These are phyloP conservation scores for Botryobasidium botryosum DNA, from an alignment of 768 basidiomycete genomes.

Conservation along the genomic window DNA sequence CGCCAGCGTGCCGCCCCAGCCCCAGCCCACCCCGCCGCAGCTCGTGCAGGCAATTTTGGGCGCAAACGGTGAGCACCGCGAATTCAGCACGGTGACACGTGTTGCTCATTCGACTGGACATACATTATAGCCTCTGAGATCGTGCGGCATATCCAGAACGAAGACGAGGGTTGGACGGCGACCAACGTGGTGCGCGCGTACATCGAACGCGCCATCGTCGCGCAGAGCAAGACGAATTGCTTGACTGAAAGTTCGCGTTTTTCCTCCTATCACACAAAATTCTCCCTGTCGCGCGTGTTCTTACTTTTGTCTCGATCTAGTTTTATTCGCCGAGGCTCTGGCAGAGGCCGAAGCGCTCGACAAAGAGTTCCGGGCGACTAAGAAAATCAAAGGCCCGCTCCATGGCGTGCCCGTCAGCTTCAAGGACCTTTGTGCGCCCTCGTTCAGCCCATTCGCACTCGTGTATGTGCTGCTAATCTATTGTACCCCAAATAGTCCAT, in stretches of 20 bases:
- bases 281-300: neutral
- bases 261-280: neutral
- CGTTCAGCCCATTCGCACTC: neutral
- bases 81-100: too few species aligned
- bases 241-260: constrained; percentile 48
- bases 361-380: constrained; percentile 39
- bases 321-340: constrained; percentile 53
- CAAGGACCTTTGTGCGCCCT: constrained; percentile 47
- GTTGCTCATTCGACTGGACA: too few species aligned
- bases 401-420: constrained; percentile 71
- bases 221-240: constrained; percentile 54
- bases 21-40: too few species aligned
- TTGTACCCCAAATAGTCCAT: constrained; percentile 30
- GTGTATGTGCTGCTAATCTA: constrained; percentile 1
- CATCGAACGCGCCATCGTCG: constrained; percentile 31
- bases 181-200: constrained; percentile 29
- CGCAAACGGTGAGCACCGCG: too few species aligned
- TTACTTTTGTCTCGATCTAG: constrained; percentile 22
- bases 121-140: constrained; percentile 13
- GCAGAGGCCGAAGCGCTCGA: constrained; percentile 49
- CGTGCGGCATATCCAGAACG: constrained; percentile 13
- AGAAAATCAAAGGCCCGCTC: constrained; percentile 43
- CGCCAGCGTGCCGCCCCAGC: too few species aligned
- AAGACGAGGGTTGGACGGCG: constrained; percentile 17
- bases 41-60: too few species aligned